Conservation (phyloP, 495 filamentous ascomycete genomes). For the Neurospora discreta region DNA sequence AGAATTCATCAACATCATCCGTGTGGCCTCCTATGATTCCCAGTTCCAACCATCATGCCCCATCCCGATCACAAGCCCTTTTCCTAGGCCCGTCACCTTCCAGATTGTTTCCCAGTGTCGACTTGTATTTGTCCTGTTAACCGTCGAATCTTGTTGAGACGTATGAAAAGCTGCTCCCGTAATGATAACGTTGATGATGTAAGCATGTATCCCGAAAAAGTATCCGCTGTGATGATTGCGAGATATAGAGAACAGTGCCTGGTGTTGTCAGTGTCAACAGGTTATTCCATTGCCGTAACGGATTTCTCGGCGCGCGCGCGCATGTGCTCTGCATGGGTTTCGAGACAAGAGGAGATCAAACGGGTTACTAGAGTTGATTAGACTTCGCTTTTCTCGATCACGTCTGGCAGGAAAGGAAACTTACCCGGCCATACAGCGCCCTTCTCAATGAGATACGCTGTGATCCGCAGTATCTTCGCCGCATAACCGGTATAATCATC, state of each 20-base stretch:
- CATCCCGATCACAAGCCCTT: not conserved
- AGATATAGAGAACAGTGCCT: not conserved
- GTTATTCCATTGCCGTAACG: constrained; percentile 19
- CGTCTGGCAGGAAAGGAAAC: constrained; percentile 15
- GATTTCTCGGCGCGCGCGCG: constrained; percentile 56
- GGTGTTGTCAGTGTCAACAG: not conserved
- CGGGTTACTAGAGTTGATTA: constrained; percentile 52
- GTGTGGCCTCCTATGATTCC: not conserved
- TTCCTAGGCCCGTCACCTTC: not conserved
- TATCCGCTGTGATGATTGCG: not conserved
- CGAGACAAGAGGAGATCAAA: constrained; percentile 77
- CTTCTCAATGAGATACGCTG: constrained; percentile 81
- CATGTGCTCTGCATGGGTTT: constrained; percentile 77
- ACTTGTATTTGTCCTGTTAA: not conserved
- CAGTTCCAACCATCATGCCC: not conserved
- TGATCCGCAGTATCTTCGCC: constrained; percentile 75
- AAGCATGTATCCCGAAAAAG: not conserved
- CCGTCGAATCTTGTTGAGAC: not conserved
- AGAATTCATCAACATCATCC: not conserved
- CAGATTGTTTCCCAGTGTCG: not conserved
- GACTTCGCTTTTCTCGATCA: not conserved
- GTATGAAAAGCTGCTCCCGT: not conserved
- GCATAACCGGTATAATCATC: constrained; percentile 63
- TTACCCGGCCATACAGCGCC: constrained; percentile 87
- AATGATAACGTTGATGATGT: not conserved